Evolutionary conservation across 306 rosid genomes (phyloP).

Genomic region (Pyrus communis): DNA sequence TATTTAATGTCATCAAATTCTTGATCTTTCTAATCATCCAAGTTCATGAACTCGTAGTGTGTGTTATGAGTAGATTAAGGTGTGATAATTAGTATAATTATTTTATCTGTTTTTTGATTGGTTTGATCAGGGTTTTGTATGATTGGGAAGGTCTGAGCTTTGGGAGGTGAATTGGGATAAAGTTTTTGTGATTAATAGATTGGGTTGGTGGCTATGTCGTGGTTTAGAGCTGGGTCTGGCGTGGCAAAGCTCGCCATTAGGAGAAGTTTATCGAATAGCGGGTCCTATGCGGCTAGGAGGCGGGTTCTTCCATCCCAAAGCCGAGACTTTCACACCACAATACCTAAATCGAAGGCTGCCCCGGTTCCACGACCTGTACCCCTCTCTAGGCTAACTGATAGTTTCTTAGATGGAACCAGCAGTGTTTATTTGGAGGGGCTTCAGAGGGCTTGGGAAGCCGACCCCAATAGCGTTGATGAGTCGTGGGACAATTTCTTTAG

Average conservation of each 20-base stretch:
- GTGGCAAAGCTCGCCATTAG: constrained; percentile 66
- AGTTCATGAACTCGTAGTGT: neutral
- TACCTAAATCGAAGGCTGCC: constrained; percentile 52
- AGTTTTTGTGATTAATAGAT: neutral
- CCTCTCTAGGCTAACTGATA: constrained; percentile 80
- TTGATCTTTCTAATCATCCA: neutral
- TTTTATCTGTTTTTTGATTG: neutral
- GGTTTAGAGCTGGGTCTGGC: constrained; percentile 80
- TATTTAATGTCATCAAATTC: neutral
- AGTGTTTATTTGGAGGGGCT: constrained; percentile 96
- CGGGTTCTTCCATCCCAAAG: constrained; percentile 43
- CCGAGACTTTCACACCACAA: constrained; percentile 58
- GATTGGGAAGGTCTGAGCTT: constrained; percentile 1
- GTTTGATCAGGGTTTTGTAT: neutral
- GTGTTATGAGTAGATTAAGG: neutral
- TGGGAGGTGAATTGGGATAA: neutral
- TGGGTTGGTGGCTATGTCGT: constrained; percentile 48
- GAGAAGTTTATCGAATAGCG: constrained; percentile 46
- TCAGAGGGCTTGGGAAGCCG: constrained; percentile 98
- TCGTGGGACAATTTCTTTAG: constrained; percentile 98
- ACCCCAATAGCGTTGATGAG: constrained; percentile 89
- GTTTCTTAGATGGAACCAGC: constrained; percentile 93
- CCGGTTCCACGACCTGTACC: constrained; percentile 90
- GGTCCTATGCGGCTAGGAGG: constrained; percentile 50
- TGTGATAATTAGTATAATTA: neutral